Conservation (phyloP, 768 basidiomycete species). For the Russula sp. region DNA sequence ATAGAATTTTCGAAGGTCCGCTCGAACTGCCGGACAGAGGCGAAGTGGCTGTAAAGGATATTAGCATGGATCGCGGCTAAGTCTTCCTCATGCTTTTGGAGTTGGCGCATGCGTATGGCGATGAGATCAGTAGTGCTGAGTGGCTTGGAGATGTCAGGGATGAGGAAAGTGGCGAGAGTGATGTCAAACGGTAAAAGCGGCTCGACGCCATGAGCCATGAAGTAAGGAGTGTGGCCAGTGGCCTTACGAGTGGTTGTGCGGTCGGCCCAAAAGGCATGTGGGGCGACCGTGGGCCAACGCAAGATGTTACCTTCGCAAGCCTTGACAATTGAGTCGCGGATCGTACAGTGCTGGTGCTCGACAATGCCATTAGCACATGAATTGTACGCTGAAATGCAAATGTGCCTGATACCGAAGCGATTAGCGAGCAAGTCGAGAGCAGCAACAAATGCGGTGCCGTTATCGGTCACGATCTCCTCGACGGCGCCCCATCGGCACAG, state of each 20-base stretch:
- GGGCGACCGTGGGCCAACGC: no score
- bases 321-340: constrained; percentile 23
- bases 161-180: not conserved
- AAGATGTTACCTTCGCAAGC: no score
- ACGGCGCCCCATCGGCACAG: no score
- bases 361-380: no score
- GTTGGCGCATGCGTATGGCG: not conserved
- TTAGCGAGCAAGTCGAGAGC: no score
- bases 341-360: not conserved
- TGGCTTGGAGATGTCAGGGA: not conserved
- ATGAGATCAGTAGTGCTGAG: constrained; percentile 19
- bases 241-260: constrained; percentile 26
- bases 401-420: no score
- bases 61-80: not conserved
- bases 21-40: constrained; percentile 6
- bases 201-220: not conserved
- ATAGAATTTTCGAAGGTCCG: not conserved
- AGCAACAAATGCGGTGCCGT: no score
- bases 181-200: constrained; percentile 10
- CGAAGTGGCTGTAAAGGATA: not conserved
- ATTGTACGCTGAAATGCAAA: no score
- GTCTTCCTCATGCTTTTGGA: not conserved
- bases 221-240: constrained; percentile 18
- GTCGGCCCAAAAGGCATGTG: constrained; percentile 14
- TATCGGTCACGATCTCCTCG: no score